phyloP scores from a whole-genome alignment of 2,329 filamentous ascomycete species.

The Alternaria sp. region DNA sequence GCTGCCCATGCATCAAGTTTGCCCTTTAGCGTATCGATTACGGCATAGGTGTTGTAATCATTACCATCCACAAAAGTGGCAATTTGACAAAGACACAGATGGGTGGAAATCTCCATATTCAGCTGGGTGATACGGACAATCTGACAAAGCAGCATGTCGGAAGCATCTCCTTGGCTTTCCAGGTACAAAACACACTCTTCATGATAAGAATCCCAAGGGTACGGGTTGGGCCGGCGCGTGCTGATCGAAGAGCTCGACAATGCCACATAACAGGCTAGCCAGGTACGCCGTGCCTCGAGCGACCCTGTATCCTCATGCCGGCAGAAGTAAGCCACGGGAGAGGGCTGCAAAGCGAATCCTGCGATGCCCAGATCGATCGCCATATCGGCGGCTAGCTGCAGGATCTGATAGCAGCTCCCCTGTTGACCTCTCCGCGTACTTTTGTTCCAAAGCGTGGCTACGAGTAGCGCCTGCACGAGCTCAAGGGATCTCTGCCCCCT shows the following conservation, averaged over 20 bases:
- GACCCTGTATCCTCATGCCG: conserved; percentile 31
- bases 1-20: conserved; percentile 37
- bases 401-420: conserved; percentile 36
- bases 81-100: conserved; percentile 31
- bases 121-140: conserved; percentile 34
- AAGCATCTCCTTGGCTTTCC: conserved; percentile 27
- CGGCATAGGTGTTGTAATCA: conserved; percentile 28
- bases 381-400: conserved; percentile 42
- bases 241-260: conserved; percentile 30
- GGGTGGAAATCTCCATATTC: conserved; percentile 32
- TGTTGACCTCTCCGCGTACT: conserved; percentile 26
- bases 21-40: conserved; percentile 25
- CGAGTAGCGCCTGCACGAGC: conserved; percentile 40
- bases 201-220: conserved; percentile 36
- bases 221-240: conserved; percentile 30
- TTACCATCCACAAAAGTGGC: conserved; percentile 31
- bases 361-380: conserved; percentile 41
- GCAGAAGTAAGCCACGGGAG: conserved; percentile 34
- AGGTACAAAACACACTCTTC: conserved; percentile 32
- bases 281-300: conserved; percentile 39
- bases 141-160: conserved; percentile 36
- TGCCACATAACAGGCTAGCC: conserved; percentile 41
- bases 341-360: conserved; percentile 32
- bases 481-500: conserved; percentile 37
- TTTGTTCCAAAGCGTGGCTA: conserved; percentile 38